Conservation (phyloP, 1,284 basidiomycete genomes). For the Coniophora puteana region DNA sequence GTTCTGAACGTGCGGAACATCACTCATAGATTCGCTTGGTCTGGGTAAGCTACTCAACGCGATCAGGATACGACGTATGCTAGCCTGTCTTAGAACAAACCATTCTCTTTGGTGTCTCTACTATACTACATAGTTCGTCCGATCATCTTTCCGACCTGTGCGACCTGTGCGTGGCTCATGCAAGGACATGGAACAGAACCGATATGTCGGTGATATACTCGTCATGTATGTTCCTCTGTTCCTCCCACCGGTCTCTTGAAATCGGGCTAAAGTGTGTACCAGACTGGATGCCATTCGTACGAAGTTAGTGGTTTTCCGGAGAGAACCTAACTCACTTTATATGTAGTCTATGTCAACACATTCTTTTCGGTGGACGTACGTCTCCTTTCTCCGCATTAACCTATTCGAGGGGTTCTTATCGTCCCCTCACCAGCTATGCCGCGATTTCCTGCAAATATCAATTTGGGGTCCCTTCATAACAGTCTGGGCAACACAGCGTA, state of each 20-base stretch:
- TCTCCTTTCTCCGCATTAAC: neutral
- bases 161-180: neutral
- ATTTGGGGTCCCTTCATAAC: conserved; percentile 6
- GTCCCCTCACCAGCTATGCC: conserved; percentile 3
- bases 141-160: neutral
- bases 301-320: neutral
- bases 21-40: no score
- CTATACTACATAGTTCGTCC: conserved; percentile 6
- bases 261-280: neutral
- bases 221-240: conserved; percentile 1
- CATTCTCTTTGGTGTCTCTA: conserved; percentile 3
- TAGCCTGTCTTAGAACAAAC: conserved; percentile 4
- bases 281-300: conserved; percentile 6
- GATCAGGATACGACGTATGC: no score
- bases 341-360: conserved; percentile 4
- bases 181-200: conserved; percentile 4
- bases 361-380: conserved; percentile 6
- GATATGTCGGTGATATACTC: conserved; percentile 6
- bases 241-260: neutral
- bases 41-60: no score
- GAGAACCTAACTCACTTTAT: neutral
- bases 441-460: conserved; percentile 6
- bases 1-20: no score
- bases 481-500: conserved; percentile 9
- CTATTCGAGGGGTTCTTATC: neutral